Conservation (phyloP, 2,329 filamentous ascomycete genomes). For the Furcasterigmium sp. region DNA sequence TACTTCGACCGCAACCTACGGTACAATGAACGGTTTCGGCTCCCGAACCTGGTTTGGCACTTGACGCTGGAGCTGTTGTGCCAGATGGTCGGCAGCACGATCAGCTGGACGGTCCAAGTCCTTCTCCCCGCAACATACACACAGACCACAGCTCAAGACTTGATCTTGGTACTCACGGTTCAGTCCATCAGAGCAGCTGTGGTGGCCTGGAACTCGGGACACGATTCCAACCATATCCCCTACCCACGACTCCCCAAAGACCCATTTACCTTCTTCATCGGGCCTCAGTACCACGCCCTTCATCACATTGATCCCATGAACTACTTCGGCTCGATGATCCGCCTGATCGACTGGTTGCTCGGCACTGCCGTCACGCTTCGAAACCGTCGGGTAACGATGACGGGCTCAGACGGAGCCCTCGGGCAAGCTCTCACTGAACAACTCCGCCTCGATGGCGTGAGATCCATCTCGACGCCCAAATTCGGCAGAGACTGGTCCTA, state of each 20-base stretch:
- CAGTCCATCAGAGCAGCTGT: slow-evolving; percentile 3
- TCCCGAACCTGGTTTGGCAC: slow-evolving; percentile 4
- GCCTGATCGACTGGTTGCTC: slow-evolving; percentile 11
- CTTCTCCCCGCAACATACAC: too few relatives aligned
- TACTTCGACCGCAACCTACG: slow-evolving; percentile 7
- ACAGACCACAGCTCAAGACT: background rate
- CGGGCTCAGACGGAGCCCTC: slow-evolving; percentile 9
- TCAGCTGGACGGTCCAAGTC: slow-evolving; percentile 7
- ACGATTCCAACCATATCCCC: slow-evolving; percentile 11
- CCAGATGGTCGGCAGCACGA: slow-evolving; percentile 4
- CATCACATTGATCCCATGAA: slow-evolving; percentile 14
- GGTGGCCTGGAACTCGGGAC: slow-evolving; percentile 8
- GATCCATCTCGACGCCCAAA: slow-evolving; percentile 1
- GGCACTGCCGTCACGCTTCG: slow-evolving; percentile 10
- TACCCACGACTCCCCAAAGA: slow-evolving; percentile 8
- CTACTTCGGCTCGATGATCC: slow-evolving; percentile 14
- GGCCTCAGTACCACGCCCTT: slow-evolving; percentile 12
- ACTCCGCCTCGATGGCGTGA: slow-evolving; percentile 4
- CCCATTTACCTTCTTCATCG: slow-evolving; percentile 7
- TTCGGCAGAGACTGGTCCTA: slow-evolving; percentile 5
- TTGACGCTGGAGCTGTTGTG: slow-evolving; percentile 8
- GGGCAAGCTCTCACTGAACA: slow-evolving; percentile 4
- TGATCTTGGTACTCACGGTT: slow-evolving; percentile 1
- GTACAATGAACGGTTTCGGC: background rate
- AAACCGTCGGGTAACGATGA: slow-evolving; percentile 11